Conservation (phyloP, 164 flowering plant genomes). For the Buxus sempervirens region DNA sequence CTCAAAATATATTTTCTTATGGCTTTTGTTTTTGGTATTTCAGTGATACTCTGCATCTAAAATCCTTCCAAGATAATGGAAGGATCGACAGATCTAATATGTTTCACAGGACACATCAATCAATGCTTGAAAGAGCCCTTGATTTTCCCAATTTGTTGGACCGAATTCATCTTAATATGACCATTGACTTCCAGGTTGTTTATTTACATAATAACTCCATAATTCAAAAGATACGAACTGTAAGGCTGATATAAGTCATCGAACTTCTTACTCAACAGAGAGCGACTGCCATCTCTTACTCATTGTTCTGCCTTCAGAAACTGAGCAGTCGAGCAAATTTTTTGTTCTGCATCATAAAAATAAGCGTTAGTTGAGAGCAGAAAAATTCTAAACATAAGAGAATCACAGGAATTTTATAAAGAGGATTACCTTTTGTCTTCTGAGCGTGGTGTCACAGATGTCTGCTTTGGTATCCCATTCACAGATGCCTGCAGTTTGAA, state of each 20-base stretch:
- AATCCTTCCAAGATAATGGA: neutral
- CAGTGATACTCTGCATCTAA: neutral
- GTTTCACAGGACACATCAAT: too few relatives aligned
- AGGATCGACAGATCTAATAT: too few relatives aligned
- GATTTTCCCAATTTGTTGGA: too few relatives aligned
- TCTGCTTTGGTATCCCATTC: constrained; percentile 30
- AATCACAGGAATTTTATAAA: neutral
- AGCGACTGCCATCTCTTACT: constrained; percentile 30
- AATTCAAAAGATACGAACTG: neutral
- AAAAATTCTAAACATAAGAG: neutral
- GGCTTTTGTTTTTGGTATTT: too few relatives aligned
- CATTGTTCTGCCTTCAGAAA: constrained; percentile 26
- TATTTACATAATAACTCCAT: too few relatives aligned
- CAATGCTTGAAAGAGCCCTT: too few relatives aligned
- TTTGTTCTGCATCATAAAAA: constrained; percentile 30
- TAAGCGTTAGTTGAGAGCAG: constrained; percentile 1
- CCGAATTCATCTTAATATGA: too few relatives aligned
- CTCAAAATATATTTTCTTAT: neutral
- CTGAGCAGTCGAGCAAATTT: constrained; percentile 21
- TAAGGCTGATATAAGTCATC: neutral
- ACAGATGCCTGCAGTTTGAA: constrained; percentile 45
- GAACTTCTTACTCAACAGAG: constrained; percentile 33
- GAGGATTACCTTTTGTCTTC: constrained; percentile 44
- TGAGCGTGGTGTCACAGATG: constrained; percentile 26
- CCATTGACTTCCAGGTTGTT: too few relatives aligned